Conservation (phyloP, 148 eudicot species). For the Linanthus parryae region DNA sequence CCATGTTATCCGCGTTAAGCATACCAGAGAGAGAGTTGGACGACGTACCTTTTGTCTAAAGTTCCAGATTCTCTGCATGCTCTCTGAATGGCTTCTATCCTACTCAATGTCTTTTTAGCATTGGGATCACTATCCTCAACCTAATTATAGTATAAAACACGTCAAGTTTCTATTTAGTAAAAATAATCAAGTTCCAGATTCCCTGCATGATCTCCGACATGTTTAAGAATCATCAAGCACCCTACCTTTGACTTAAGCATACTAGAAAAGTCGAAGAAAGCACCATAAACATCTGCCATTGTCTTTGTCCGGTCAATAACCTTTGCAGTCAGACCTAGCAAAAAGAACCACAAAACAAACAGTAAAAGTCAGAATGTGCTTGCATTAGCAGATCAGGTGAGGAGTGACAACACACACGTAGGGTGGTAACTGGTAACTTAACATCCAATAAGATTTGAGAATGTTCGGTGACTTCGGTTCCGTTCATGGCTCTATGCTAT, state of each 20-base stretch:
- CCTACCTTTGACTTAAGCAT: slow-evolving; percentile 75
- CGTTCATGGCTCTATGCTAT: too few species aligned
- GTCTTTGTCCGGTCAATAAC: slow-evolving; percentile 60
- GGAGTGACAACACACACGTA: too few species aligned
- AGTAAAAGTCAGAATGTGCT: background rate
- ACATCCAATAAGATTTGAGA: too few species aligned
- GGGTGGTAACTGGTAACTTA: too few species aligned
- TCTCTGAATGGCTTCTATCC: slow-evolving; percentile 64
- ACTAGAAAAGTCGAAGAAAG: slow-evolving; percentile 73
- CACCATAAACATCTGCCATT: slow-evolving; percentile 85
- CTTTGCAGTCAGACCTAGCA: slow-evolving; percentile 79
- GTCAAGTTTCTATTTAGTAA: background rate
- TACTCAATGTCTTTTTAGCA: slow-evolving; percentile 52
- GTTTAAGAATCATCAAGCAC: background rate
- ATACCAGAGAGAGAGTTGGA: background rate
- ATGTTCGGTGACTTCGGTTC: too few species aligned
- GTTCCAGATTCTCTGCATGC: slow-evolving; percentile 72
- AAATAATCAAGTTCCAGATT: background rate
- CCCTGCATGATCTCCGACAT: background rate
- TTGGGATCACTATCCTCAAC: slow-evolving; percentile 70
- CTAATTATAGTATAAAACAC: too few species aligned
- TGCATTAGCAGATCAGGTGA: too few species aligned
- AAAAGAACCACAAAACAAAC: background rate
- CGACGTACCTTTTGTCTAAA: slow-evolving; percentile 43
- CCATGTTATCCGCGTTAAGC: background rate